A percentile compares a stretch with the other conserved stretches of the same genome.
phyloP scores from a whole-genome alignment of 1,284 basidiomycete genomes.

The Pascua guehoae region DNA sequence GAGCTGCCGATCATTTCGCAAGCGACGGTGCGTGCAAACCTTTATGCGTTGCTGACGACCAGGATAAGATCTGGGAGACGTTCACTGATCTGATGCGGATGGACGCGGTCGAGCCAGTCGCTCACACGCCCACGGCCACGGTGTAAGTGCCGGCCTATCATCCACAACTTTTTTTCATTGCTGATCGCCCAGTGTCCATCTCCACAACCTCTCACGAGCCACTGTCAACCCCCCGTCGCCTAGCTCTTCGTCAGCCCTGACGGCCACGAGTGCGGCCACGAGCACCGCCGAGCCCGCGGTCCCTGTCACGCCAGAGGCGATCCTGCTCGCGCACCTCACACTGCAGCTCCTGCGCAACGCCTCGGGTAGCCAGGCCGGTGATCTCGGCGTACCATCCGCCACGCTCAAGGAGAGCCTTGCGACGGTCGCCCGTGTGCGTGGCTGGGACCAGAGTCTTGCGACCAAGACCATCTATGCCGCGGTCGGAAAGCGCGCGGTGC shows the following conservation, averaged over 20 bases:
- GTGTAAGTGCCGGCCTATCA: constrained; percentile 24
- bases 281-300: not conserved
- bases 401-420: constrained; percentile 34
- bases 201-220: constrained; percentile 29
- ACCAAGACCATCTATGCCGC: constrained; percentile 28
- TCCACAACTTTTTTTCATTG: not conserved
- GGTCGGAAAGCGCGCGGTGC: no score
- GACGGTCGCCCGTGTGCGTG: constrained; percentile 27
- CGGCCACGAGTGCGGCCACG: no score
- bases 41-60: constrained; percentile 2
- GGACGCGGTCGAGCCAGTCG: constrained; percentile 19
- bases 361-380: not conserved
- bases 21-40: constrained; percentile 27
- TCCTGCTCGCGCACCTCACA: constrained; percentile 35
- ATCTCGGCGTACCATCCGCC: constrained; percentile 20
- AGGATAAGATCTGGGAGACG: constrained; percentile 36
- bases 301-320: constrained; percentile 35
- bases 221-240: constrained; percentile 15
- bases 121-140: constrained; percentile 20
- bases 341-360: constrained; percentile 29
- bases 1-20: constrained; percentile 18
- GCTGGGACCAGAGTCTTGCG: constrained; percentile 30
- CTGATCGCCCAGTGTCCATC: constrained; percentile 27
- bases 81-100: constrained; percentile 35
- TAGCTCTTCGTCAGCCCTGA: not conserved